Evolutionary conservation across 345 rosid species (phyloP), one percentile per base, ranked within the genome.

Genomic region (Salix brachista): DNA sequence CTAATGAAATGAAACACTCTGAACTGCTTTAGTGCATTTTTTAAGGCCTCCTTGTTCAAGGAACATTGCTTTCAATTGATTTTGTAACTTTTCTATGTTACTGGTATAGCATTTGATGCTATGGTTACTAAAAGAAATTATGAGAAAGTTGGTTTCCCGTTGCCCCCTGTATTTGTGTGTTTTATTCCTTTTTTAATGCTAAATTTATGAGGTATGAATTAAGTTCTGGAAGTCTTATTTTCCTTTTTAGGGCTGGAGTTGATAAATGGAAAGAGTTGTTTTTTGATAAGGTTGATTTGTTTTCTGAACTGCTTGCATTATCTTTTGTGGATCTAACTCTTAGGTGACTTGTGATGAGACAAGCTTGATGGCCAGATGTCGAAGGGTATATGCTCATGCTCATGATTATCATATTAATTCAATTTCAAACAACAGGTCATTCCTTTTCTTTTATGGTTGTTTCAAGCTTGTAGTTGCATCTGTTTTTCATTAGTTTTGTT

Each of bases 321-420:
- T 67, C 70, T 62, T 77, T 13, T 64, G 21, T 54, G 46, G 68
- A 70, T 70, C 78, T 77, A 42, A 81, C 78, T 56, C 52, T 14
- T 85, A 96, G 99, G 95, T 94, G 74, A 89, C 93, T 67, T 88
- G 92, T 84, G 87, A 79, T 39, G 99, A 96, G 87, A 90, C 92
- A 26, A 93, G 87, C 85, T 84, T 88, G 79, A 75, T 96, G 78
- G 99, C 99, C 37, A 86, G 97, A 88, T 93, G 98, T 81, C 93
- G 99, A 64, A 90, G 98, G 85, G 91, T 93, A 37, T 96, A 93
- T 87, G 92, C 97, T 70, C 98, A 96, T 83, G 99, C 99, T 75
- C 99, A 96, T 87, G 98, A 96, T 83, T 96, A 96, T 88, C 99
- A 96, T 83, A 92, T 96, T 83, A 93, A 94, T 88, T 96, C 98